A percentile compares a stretch with the other conserved stretches of the same genome.
Evolutionary conservation across 176 grass and related monocot species (phyloP).

Genomic region (Phyllostachys edulis): DNA sequence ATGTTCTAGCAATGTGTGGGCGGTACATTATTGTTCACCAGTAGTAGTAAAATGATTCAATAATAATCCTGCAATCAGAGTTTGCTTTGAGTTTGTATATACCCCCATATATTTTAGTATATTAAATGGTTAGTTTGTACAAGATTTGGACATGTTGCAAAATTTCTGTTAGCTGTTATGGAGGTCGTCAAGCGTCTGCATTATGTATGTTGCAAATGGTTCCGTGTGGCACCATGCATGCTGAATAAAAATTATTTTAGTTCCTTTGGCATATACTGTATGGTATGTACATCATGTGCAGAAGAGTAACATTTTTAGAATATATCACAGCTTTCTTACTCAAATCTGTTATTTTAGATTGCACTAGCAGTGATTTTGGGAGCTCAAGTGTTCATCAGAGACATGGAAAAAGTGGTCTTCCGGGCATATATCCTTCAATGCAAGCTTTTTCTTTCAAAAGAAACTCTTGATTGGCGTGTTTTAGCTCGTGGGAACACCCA

Average conservation of each 20-base stretch:
- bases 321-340: slow-evolving; percentile 21
- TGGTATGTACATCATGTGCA: background rate
- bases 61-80: background rate
- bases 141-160: background rate
- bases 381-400: slow-evolving; percentile 52
- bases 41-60: background rate
- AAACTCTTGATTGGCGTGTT: slow-evolving; percentile 56
- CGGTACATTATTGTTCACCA: background rate
- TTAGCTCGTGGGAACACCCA: slow-evolving; percentile 54
- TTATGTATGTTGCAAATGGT: slow-evolving; percentile 8
- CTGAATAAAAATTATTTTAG: background rate
- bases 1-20: background rate
- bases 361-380: slow-evolving; percentile 36
- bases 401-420: slow-evolving; percentile 70
- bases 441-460: slow-evolving; percentile 53
- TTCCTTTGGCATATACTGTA: slow-evolving; percentile 2
- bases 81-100: background rate
- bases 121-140: background rate
- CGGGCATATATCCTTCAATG: slow-evolving; percentile 42
- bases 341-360: slow-evolving; percentile 43
- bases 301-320: background rate
- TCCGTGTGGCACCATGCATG: background rate
- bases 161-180: background rate
- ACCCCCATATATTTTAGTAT: background rate
- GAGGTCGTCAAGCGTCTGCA: background rate